A percentile compares a stretch with the other conserved stretches of the same genome.
Evolutionary conservation across 1,284 basidiomycete genomes (phyloP).

Genomic region (Ustilago lituana): DNA sequence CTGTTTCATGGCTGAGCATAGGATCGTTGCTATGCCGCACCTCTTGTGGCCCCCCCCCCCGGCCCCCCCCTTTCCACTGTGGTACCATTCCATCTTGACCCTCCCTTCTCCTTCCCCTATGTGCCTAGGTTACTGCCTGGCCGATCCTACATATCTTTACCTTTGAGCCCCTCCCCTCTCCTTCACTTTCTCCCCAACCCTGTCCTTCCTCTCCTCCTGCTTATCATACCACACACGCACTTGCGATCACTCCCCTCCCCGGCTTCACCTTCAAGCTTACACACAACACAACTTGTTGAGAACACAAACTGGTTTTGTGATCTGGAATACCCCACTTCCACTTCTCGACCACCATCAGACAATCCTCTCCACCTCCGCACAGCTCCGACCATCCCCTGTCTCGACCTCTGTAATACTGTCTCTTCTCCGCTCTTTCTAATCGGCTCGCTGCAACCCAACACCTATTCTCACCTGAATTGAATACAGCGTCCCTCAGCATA

Average conservation of each 20-base stretch:
- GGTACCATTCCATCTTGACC: too few relatives aligned
- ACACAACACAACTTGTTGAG: neutral
- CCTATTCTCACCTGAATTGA: neutral
- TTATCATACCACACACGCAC: too few relatives aligned
- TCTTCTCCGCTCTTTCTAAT: neutral
- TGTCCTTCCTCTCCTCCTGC: conserved; percentile 3
- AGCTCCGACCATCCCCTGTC: neutral
- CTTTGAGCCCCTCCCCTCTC: conserved; percentile 4
- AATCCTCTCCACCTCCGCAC: neutral
- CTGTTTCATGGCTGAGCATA: conserved; percentile 10
- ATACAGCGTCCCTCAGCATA: too few relatives aligned
- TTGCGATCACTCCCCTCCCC: neutral
- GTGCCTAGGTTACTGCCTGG: neutral
- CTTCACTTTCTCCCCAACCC: neutral
- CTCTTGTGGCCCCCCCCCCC: too few relatives aligned
- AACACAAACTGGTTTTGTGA: conserved; percentile 32
- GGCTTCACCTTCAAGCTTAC: neutral
- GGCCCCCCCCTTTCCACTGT: too few relatives aligned
- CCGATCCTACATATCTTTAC: conserved; percentile 25
- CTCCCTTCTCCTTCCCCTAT: neutral
- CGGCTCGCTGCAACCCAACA: too few relatives aligned
- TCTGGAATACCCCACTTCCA: conserved; percentile 3
- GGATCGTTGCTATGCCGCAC: conserved; percentile 26
- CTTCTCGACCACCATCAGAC: conserved; percentile 3
- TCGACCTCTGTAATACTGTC: neutral